These are phyloP conservation scores for Tolypocladium guangdongense DNA, from an alignment of 2,329 filamentous ascomycete species.

Conservation along the genomic window DNA sequence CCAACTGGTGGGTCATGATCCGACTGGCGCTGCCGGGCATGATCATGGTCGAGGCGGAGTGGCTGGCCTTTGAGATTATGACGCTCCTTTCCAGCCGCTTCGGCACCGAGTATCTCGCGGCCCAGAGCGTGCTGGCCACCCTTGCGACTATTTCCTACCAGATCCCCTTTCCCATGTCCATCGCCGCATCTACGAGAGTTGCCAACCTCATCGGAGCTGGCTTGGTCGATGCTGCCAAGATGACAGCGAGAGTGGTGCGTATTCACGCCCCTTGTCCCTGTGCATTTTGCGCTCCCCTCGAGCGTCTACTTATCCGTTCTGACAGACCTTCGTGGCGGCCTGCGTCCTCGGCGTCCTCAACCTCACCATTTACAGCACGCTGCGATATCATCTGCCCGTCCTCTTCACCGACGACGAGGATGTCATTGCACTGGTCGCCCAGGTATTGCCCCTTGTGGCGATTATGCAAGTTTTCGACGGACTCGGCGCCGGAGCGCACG, in stretches of 20 bases:
- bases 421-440: conserved; percentile 57
- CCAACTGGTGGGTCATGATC: conserved; percentile 75
- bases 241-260: conserved; percentile 63
- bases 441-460: conserved; percentile 68
- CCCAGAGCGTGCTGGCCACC: conserved; percentile 76
- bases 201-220: conserved; percentile 88
- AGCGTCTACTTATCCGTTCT: not conserved
- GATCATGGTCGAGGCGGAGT: conserved; percentile 90
- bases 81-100: conserved; percentile 76
- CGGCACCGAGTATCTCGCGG: conserved; percentile 68
- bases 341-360: conserved; percentile 70
- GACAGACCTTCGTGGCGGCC: conserved; percentile 48
- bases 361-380: conserved; percentile 52
- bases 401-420: conserved; percentile 68
- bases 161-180: conserved; percentile 82
- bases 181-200: conserved; percentile 78
- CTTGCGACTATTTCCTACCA: conserved; percentile 76
- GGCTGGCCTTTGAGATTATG: conserved; percentile 83
- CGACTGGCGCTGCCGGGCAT: conserved; percentile 79
- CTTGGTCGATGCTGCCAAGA: conserved; percentile 68
- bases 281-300: not conserved
- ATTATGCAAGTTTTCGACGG: conserved; percentile 87
- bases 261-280: not conserved
- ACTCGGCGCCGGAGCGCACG: conserved; percentile 68
- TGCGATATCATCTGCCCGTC: conserved; percentile 63